These are phyloP conservation scores for Sonneratia alba DNA, from an alignment of 345 rosid species.

Conservation along the genomic window DNA sequence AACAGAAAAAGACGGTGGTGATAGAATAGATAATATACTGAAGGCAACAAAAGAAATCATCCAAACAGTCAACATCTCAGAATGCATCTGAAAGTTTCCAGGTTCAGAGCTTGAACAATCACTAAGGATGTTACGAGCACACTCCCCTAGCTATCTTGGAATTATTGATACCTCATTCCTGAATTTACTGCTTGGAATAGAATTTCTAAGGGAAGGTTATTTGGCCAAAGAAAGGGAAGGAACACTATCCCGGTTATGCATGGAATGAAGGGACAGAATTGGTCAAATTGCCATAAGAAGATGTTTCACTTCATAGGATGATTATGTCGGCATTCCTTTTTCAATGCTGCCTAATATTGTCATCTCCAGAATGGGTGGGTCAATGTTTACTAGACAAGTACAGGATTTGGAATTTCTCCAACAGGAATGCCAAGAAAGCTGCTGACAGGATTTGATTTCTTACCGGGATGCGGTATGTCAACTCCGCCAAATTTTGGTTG, in stretches of 20 bases:
- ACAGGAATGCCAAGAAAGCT: background rate
- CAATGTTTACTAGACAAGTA: background rate
- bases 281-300: background rate
- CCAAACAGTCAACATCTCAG: background rate
- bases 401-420: background rate
- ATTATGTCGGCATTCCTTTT: background rate
- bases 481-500: slow-evolving; percentile 44
- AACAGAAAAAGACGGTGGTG: background rate
- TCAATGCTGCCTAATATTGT: background rate
- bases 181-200: background rate
- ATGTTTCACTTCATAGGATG: background rate
- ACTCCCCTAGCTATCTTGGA: background rate
- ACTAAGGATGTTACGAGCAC: background rate
- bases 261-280: background rate
- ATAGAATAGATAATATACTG: background rate
- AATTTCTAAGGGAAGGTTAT: background rate
- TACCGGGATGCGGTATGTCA: slow-evolving; percentile 33
- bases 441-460: background rate
- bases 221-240: background rate
- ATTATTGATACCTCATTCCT: background rate
- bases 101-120: background rate
- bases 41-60: background rate
- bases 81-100: background rate
- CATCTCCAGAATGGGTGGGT: background rate
- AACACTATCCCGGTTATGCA: background rate